Evolutionary conservation across 2,329 filamentous ascomycete genomes (phyloP).

Genomic region (Gyromitra esculenta): DNA sequence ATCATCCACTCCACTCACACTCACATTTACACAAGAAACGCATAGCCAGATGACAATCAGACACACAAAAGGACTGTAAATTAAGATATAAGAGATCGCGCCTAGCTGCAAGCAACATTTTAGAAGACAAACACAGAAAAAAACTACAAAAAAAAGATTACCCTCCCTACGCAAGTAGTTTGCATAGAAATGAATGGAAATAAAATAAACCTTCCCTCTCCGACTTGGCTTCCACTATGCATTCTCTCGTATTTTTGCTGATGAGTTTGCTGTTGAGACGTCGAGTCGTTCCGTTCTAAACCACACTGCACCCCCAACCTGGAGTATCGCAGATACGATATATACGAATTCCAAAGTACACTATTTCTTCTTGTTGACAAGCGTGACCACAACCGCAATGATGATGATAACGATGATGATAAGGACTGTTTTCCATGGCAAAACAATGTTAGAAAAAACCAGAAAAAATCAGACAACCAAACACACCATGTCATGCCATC

Average conservation of each 20-base stretch:
- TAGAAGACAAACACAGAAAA: conserved; percentile 11
- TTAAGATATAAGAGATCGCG: conserved; percentile 37
- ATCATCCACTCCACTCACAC: conserved; percentile 15
- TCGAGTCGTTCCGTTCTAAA: conserved; percentile 1
- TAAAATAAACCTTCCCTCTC: neutral
- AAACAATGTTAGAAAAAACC: conserved; percentile 25
- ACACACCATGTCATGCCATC: conserved; percentile 21
- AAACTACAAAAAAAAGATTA: conserved; percentile 37
- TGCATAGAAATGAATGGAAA: conserved; percentile 29
- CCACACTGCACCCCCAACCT: neutral
- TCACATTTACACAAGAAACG: conserved; percentile 32
- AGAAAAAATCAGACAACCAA: conserved; percentile 22
- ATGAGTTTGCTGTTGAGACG: conserved; percentile 10
- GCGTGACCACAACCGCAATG: conserved; percentile 64
- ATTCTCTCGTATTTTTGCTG: conserved; percentile 19
- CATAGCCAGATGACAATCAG: conserved; percentile 11
- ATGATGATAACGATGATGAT: conserved; percentile 66
- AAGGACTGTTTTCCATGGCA: conserved; percentile 61
- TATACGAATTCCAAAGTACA: conserved; percentile 5
- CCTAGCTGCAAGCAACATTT: conserved; percentile 21
- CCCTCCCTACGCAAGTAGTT: conserved; percentile 9
- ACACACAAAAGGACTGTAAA: conserved; percentile 31
- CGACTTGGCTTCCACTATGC: neutral
- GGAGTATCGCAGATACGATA: conserved; percentile 21
- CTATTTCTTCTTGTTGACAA: conserved; percentile 60